These are phyloP conservation scores for Chaetoceros muelleri DNA, from an alignment of 108 stramenopile genomes.

Conservation along the genomic window DNA sequence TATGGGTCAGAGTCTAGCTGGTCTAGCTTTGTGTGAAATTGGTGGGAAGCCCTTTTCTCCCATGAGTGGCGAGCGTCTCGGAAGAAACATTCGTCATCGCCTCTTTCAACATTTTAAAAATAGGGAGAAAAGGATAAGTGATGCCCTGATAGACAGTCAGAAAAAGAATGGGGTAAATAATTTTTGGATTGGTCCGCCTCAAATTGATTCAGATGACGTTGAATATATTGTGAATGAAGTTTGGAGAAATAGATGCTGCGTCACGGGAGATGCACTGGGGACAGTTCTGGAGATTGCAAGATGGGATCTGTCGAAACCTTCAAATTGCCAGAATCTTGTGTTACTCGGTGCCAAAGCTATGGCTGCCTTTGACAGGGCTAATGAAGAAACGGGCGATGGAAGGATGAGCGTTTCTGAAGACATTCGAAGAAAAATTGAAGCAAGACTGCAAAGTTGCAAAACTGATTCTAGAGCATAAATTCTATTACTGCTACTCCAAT, in stretches of 20 bases:
- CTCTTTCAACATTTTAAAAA: constrained; percentile 59
- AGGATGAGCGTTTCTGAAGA: constrained; percentile 23
- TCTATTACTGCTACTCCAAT: no score
- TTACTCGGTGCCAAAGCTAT: constrained; percentile 51
- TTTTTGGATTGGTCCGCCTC: constrained; percentile 44
- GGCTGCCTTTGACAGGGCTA: constrained; percentile 42
- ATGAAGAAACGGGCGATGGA: constrained; percentile 26
- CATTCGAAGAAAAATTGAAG: constrained; percentile 25
- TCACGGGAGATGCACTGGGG: constrained; percentile 67
- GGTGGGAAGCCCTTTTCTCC: constrained; percentile 85
- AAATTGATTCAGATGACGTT: constrained; percentile 78
- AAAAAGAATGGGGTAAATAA: constrained; percentile 9
- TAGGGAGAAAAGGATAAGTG: constrained; percentile 50
- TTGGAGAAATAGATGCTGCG: constrained; percentile 75
- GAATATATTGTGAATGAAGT: constrained; percentile 74
- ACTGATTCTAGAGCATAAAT: constrained; percentile 16
- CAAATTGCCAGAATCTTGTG: constrained; percentile 64
- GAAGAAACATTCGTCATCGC: constrained; percentile 59
- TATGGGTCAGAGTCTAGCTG: constrained; percentile 90
- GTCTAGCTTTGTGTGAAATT: constrained; percentile 83
- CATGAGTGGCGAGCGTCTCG: constrained; percentile 68
- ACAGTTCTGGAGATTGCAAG: constrained; percentile 56
- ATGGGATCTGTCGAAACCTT: constrained; percentile 58
- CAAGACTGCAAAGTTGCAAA: constrained; percentile 23
- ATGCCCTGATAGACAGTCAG: constrained; percentile 7